Conservation (phyloP, 2,329 filamentous ascomycete genomes). For the Fusarium cicatricum region DNA sequence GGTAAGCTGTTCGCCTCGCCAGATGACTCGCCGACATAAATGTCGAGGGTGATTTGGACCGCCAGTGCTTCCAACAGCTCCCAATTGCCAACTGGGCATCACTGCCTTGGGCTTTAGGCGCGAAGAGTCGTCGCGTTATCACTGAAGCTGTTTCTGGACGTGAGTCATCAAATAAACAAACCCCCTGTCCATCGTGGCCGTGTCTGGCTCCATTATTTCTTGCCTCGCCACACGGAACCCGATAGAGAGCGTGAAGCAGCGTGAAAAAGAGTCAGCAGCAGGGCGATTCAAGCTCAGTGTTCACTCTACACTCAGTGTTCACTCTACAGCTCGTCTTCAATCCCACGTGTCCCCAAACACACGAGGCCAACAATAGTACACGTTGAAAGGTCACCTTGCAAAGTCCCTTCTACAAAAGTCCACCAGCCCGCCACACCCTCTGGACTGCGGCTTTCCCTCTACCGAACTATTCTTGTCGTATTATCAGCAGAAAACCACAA, state of each 20-base stretch:
- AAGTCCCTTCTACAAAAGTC: constrained; percentile 30
- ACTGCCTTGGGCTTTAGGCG: constrained; percentile 1
- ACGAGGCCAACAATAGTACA: constrained; percentile 22
- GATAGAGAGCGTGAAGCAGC: constrained; percentile 20
- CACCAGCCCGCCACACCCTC: constrained; percentile 2
- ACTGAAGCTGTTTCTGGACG: background rate
- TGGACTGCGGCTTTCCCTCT: background rate
- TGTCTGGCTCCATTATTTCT: constrained; percentile 14
- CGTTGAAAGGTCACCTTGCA: background rate
- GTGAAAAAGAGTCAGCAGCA: constrained; percentile 7
- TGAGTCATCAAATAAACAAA: constrained; percentile 32
- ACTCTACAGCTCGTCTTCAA: background rate
- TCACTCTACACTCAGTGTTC: background rate
- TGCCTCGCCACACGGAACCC: constrained; percentile 28
- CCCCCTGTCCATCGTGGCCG: constrained; percentile 18
- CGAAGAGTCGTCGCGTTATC: constrained; percentile 4
- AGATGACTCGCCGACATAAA: constrained; percentile 16
- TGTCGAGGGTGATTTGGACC: background rate
- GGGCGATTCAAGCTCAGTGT: constrained; percentile 6
- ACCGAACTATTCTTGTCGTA: background rate
- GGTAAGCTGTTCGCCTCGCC: constrained; percentile 18
- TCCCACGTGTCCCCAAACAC: constrained; percentile 32
- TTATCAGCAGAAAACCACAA: too few species aligned
- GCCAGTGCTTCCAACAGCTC: background rate
- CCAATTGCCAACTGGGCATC: background rate